Percentiles rank a stretch among this genome's conserved stretches.
These are phyloP conservation scores for Cephalotrichum gorgonifer DNA, from an alignment of 2,329 filamentous ascomycete genomes.

Conservation along the genomic window DNA sequence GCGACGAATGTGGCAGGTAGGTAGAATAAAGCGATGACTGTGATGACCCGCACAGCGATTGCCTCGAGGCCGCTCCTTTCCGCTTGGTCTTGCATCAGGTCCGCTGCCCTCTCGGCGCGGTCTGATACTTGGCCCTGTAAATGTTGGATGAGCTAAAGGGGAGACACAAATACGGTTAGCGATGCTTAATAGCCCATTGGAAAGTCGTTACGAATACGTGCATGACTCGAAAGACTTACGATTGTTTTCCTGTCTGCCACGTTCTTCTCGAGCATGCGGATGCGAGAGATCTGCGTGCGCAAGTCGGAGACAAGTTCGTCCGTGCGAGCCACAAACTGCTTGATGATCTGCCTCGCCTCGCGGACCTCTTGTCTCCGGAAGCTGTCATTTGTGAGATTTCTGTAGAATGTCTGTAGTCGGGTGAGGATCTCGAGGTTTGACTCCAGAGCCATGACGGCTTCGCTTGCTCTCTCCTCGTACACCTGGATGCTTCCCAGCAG, in stretches of 20 bases:
- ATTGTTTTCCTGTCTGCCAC: neutral
- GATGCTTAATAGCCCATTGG: neutral
- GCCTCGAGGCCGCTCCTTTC: slow-evolving; percentile 11
- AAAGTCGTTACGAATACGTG: neutral
- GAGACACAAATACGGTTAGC: neutral
- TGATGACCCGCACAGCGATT: slow-evolving; percentile 16
- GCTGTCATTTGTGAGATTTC: slow-evolving; percentile 21
- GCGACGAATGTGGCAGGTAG: slow-evolving; percentile 11
- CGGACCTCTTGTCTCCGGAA: neutral
- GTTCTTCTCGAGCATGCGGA: neutral
- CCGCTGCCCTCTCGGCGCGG: slow-evolving; percentile 16
- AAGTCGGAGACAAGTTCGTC: neutral
- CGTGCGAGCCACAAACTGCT: neutral
- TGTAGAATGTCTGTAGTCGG: slow-evolving; percentile 18
- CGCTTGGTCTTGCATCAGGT: slow-evolving; percentile 10
- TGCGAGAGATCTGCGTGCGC: neutral
- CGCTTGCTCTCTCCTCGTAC: slow-evolving; percentile 24
- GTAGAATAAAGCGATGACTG: slow-evolving; percentile 15
- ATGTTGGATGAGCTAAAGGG: slow-evolving; percentile 23
- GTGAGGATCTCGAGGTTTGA: slow-evolving; percentile 25
- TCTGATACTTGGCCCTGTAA: slow-evolving; percentile 19
- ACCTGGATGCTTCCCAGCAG: slow-evolving; percentile 22
- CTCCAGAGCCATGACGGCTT: slow-evolving; percentile 23
- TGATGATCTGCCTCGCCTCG: neutral
- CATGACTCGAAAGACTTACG: neutral